phyloP scores from a whole-genome alignment of 192 early-diverging fungal genomes.

The Entophlyctis luteolus region DNA sequence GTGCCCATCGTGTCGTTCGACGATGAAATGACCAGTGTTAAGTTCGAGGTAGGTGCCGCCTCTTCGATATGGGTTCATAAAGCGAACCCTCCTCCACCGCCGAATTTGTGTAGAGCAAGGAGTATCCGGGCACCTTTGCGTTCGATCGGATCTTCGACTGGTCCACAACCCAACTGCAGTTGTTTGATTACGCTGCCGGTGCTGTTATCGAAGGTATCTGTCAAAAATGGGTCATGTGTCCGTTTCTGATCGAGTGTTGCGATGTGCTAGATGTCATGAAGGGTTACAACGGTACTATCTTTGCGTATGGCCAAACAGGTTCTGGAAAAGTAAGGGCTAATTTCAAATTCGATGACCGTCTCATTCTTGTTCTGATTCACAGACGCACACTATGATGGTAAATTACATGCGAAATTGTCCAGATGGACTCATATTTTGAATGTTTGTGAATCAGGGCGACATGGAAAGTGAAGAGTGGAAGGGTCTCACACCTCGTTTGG shows the following conservation, averaged over 20 bases:
- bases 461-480: slow-evolving; percentile 86
- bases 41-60: slow-evolving; percentile 43
- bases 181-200: slow-evolving; percentile 88
- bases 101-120: slow-evolving; percentile 36
- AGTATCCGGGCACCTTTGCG: slow-evolving; percentile 70
- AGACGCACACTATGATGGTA: slow-evolving; percentile 56
- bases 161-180: slow-evolving; percentile 73
- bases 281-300: slow-evolving; percentile 99
- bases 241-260: not conserved
- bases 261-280: slow-evolving; percentile 73
- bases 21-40: slow-evolving; percentile 67
- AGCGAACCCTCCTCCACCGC: slow-evolving; percentile 2
- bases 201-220: slow-evolving; percentile 85
- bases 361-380: slow-evolving; percentile 26
- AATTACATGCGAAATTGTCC: not conserved
- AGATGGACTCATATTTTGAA: not conserved
- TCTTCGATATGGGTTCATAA: not conserved
- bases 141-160: slow-evolving; percentile 91
- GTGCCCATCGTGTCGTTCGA: slow-evolving; percentile 78
- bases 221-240: not conserved
- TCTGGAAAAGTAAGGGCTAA: slow-evolving; percentile 69
- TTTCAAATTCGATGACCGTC: slow-evolving; percentile 83
- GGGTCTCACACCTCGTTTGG: slow-evolving; percentile 96
- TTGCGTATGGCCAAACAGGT: slow-evolving; percentile 99
- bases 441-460: slow-evolving; percentile 70